Evolutionary conservation across 2,329 filamentous ascomycete genomes (phyloP), one percentile per base, ranked within the genome.

Genomic region (Elsinoe australis): DNA sequence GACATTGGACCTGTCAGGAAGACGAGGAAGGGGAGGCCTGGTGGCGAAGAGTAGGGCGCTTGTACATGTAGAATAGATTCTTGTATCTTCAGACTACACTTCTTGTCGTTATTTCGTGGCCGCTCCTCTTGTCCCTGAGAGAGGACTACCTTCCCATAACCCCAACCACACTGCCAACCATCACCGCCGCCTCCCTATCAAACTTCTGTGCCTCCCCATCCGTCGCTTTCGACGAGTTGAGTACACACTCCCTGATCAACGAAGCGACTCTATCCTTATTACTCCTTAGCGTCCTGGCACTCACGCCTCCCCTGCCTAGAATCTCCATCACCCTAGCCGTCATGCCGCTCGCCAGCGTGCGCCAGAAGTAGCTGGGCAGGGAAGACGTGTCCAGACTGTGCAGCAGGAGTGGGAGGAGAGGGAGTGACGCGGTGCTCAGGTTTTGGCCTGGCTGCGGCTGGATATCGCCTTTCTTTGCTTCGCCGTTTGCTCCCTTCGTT

Each of bases 161-260:
- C n/a, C 76, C 74, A 42, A 88, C 73, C 4, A 95, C 80, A 58
- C 86, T 86, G 46, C 85, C 83, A 33, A 94, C 85, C 90, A 96
- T 95, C 39, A 96, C 89, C 1, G 89, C 88, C 39, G 89, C 83
- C 67, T 96, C 92, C 31, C 90, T 77, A 59, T 95, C 90, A 87
- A 87, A 95, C 49, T 71, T 76, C 5, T 17, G 18, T 22, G 18
- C 3, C 8, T 18, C 45, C 24, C 45, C 32, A 1, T 38, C 53
- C 51, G 61, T 59, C 62, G 47, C 24, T 61, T 82, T 78, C 28
- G 81, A 84, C 0, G 90, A 90, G 45, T 78, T 78, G 52, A 89
- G 68, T 1, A 98, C 92, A 55, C 88, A 92, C 48, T 90, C 86
- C 22, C 82, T 74, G 10, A 98, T 79, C 9, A 85, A 82, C 44